Conservation (phyloP, 1,284 basidiomycete species). For the Somion occarium region DNA sequence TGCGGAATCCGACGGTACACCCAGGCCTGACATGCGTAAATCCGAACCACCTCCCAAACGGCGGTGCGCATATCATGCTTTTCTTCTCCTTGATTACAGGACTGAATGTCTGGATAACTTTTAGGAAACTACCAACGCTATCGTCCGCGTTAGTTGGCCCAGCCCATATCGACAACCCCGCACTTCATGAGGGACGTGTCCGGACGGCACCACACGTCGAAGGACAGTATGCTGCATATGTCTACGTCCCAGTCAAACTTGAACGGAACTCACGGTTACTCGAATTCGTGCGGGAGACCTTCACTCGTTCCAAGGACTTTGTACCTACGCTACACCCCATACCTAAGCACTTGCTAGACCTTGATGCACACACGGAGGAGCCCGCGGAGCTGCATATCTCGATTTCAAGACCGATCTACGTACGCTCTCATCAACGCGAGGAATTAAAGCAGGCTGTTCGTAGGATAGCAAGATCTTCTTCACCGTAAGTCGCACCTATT, state of each 20-base stretch:
- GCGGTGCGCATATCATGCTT: slow-evolving; percentile 8
- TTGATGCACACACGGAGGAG: slow-evolving; percentile 10
- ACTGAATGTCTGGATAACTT: not conserved
- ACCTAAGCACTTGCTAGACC: slow-evolving; percentile 19
- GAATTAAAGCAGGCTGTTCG: slow-evolving; percentile 58
- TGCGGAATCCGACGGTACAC: not conserved
- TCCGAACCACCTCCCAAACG: slow-evolving; percentile 10
- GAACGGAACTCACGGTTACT: slow-evolving; percentile 36
- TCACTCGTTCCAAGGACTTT: slow-evolving; percentile 37
- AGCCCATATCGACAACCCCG: slow-evolving; percentile 57
- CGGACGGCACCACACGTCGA: slow-evolving; percentile 72
- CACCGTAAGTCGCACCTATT: slow-evolving; percentile 39
- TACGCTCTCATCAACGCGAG: slow-evolving; percentile 72
- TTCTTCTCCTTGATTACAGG: no score
- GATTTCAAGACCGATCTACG: slow-evolving; percentile 68
- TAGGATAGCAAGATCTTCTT: slow-evolving; percentile 36
- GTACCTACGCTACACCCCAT: slow-evolving; percentile 47
- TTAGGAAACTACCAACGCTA: slow-evolving; percentile 44
- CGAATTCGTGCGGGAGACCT: slow-evolving; percentile 42
- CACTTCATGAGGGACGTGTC: slow-evolving; percentile 73
- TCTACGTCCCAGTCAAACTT: slow-evolving; percentile 56
- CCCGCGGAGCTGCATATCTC: slow-evolving; percentile 63
- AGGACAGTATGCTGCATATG: slow-evolving; percentile 73
- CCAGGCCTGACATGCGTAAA: not conserved
- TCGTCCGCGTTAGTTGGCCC: slow-evolving; percentile 42